Base-by-base conservation (phyloP, 768 basidiomycete genomes). In the Tephrocybe sp. region DNA sequence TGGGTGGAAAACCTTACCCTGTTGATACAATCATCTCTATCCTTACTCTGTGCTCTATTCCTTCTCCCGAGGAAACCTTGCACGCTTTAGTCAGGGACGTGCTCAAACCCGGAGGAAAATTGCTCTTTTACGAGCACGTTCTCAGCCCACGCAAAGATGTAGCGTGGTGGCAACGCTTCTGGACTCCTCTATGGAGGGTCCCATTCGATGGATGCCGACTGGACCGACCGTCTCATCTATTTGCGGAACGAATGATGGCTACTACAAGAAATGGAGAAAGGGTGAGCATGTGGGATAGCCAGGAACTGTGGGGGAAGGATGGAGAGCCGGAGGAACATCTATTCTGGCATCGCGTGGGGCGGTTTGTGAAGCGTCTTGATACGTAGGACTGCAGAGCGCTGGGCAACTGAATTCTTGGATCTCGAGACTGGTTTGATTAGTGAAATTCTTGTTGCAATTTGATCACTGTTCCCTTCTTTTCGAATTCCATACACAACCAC, bases 121-220 rank as follows among this genome's bases (percentile, higher is more conserved):
- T 90, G 0, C 68, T 90, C 15, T 83, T 83, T 57, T 83, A 81
- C 52, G 89, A 91, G 63, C 89, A 91, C 53, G 85, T 90, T 9
- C 65, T 73, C 44, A 85, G 76, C 55, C 76, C 70, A 1, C 63
- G 66, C 0, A 44, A 57, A 6, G 80, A 84, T 52, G 77, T 87
- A 2, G 77, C 78, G 7, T 79, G 81, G 79, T 89, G 87, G 86
- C 89, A 91, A 64, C 53, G 70, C 0, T 74, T 87, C 41, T 89
- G 87, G 88, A 75, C 84, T 1, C 87, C 87, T 0, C 5, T 89
- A 4, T 91, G 89, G 89, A 60, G 61, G 5, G 32, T 72, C 1
- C 64, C 69, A 1, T 81, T 85, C 47, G 85, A 82, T 56, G 87
- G 87, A 12, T 89, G 88, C 57, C 69, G 69, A 51, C 57, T 89